Evolutionary conservation across 2,329 filamentous ascomycete species (phyloP).

Genomic region (Nemania diffusa): DNA sequence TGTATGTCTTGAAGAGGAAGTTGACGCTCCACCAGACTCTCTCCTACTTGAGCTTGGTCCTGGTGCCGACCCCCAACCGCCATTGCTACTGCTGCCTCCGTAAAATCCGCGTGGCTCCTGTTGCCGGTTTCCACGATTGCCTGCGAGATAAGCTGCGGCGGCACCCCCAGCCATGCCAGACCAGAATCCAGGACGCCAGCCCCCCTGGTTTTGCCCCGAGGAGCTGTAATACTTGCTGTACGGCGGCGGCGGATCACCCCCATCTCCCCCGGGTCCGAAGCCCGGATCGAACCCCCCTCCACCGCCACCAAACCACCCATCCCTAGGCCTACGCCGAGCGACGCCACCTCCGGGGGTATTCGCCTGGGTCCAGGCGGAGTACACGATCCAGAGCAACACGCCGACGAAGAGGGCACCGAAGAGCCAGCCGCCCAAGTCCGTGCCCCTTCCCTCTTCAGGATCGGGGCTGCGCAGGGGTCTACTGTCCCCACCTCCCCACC

Average conservation of each 20-base stretch:
- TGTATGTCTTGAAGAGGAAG: slow-evolving; percentile 65
- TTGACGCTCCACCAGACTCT: slow-evolving; percentile 50
- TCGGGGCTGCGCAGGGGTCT: slow-evolving; percentile 25
- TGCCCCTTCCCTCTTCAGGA: slow-evolving; percentile 32
- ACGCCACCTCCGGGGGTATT: slow-evolving; percentile 10
- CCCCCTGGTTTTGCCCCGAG: slow-evolving; percentile 50
- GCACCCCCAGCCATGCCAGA: slow-evolving; percentile 73
- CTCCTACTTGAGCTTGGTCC: slow-evolving; percentile 42
- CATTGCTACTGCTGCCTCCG: slow-evolving; percentile 35
- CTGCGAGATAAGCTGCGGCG: slow-evolving; percentile 74
- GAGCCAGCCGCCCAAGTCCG: slow-evolving; percentile 54
- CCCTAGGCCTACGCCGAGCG: slow-evolving; percentile 37
- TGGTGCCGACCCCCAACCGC: slow-evolving; percentile 44
- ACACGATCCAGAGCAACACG: slow-evolving; percentile 71
- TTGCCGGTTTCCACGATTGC: slow-evolving; percentile 59
- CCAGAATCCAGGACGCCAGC: slow-evolving; percentile 82
- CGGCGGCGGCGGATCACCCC: slow-evolving; percentile 64
- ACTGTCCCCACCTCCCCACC: slow-evolving; percentile 42
- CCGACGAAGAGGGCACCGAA: slow-evolving; percentile 72
- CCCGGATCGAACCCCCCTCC: slow-evolving; percentile 57
- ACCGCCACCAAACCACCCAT: slow-evolving; percentile 51
- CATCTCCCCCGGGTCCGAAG: slow-evolving; percentile 54
- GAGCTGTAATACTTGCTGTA: slow-evolving; percentile 56
- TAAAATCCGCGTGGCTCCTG: slow-evolving; percentile 42
- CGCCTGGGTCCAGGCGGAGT: slow-evolving; percentile 56